Base-by-base conservation (phyloP, 1,284 basidiomycete species). In the Ustilago bromivora region DNA sequence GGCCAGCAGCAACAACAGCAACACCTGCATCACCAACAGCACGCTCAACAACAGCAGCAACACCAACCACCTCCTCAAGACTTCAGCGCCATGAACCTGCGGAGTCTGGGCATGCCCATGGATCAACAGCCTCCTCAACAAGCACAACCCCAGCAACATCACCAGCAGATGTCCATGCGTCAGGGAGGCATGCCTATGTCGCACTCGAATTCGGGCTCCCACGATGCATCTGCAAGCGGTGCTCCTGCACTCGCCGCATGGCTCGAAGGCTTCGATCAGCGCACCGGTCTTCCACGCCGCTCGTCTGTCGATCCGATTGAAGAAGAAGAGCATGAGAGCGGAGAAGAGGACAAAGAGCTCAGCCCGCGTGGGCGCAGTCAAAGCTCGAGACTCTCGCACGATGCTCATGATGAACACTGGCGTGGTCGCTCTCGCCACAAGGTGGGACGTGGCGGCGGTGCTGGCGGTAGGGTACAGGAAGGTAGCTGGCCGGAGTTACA, bases 261-360 rank as follows among this genome's bases (percentile, higher is more conserved):
- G 76, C 57, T 78, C 28, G 76, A 76, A 36, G 76, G 72, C 11
- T 78, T 72, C 19, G 76, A 78, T 19, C 76, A 78, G 61, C 61
- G 76, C 10, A 78, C 76, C 2, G 76, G 76, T 7, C 72, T 78
- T 11, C 76, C 76, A 13, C 72, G 76, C 12, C 76, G 76, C 6
- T 78, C 76, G 1, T 78, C 76, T 1, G 76, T 78, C 19, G 76
- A 78, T n/a, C 76, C 76, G 47, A 78, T 78, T 51, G 72, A 75
- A 34, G 76, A 78, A 52, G 76, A 78, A 40, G 76, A 78, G 63
- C 54, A 74, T 58, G 61, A 78, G 56, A 69, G 61, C 47, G 71
- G 65, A 8, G 63, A 71, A 31, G 67, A 68, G 32, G 71, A 74
- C 57, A 68, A 71, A 31, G 76, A 78, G 60, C 76, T 71, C 31